Percentiles rank a stretch among this genome's conserved stretches.
These are phyloP conservation scores for Pestalotiopsis sp. DNA, from an alignment of 2,329 filamentous ascomycete genomes.

Conservation along the genomic window DNA sequence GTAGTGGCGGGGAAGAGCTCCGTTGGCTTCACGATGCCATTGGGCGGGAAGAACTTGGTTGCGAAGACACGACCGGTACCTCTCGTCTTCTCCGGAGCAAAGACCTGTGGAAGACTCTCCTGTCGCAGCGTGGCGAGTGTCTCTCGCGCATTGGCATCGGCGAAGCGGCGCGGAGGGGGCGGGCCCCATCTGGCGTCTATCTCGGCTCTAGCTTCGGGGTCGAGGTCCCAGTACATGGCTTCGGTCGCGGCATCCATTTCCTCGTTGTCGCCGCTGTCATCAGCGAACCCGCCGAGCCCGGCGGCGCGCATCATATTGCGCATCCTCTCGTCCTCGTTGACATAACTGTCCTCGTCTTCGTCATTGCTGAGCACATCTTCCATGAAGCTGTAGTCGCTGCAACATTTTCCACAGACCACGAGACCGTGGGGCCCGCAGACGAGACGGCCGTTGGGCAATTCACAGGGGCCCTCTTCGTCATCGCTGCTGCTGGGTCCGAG, in stretches of 20 bases:
- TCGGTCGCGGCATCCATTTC: neutral
- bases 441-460: conserved; percentile 37
- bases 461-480: conserved; percentile 36
- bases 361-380: conserved; percentile 27
- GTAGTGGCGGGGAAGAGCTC: conserved; percentile 27
- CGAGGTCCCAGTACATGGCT: neutral
- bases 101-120: neutral
- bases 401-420: conserved; percentile 35
- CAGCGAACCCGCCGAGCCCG: no score
- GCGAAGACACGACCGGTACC: conserved; percentile 37
- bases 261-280: neutral
- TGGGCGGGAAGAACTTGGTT: conserved; percentile 32
- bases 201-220: neutral
- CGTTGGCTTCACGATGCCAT: conserved; percentile 22
- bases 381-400: conserved; percentile 39
- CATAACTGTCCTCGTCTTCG: conserved; percentile 16
- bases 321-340: conserved; percentile 15
- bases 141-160: neutral
- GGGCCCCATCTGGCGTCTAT: neutral
- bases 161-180: neutral
- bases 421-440: conserved; percentile 38
- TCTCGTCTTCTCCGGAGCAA: conserved; percentile 20
- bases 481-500: conserved; percentile 30
- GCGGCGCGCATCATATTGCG: neutral
- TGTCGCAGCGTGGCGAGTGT: neutral